These are phyloP conservation scores for Bifiguratus adelaidae DNA, from an alignment of 192 early-diverging fungal genomes.

Conservation along the genomic window DNA sequence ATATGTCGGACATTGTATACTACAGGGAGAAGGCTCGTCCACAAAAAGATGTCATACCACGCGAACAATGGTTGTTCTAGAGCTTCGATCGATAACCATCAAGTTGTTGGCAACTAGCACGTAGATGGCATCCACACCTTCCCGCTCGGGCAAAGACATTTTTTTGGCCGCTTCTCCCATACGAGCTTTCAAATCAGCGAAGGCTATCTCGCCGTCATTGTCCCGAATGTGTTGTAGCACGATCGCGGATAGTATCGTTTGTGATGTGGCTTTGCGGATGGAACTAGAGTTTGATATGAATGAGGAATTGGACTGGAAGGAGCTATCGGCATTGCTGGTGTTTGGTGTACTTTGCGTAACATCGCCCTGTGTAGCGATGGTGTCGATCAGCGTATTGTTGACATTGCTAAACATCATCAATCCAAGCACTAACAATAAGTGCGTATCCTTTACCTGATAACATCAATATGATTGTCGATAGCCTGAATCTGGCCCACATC, in stretches of 20 bases:
- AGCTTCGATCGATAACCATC: constrained; percentile 10
- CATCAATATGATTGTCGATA: not conserved
- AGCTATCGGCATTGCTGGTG: not conserved
- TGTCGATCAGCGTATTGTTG: constrained; percentile 9
- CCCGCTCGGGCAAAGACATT: not conserved
- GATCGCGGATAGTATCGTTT: constrained; percentile 6
- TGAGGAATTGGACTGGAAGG: not conserved
- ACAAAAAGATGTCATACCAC: too few relatives aligned
- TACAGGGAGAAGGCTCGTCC: too few relatives aligned
- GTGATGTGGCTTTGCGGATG: constrained; percentile 1
- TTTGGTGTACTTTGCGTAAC: not conserved
- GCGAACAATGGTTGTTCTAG: too few relatives aligned
- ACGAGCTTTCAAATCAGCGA: constrained; percentile 6
- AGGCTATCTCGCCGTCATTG: constrained; percentile 1
- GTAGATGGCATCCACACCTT: constrained; percentile 10
- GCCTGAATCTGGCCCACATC: not conserved
- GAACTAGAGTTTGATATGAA: not conserved
- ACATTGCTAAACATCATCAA: too few relatives aligned
- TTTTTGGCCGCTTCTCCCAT: constrained; percentile 1
- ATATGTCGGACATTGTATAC: too few relatives aligned
- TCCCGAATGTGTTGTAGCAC: constrained; percentile 10
- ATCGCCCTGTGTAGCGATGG: not conserved
- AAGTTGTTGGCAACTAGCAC: constrained; percentile 16
- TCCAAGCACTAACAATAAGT: too few relatives aligned
- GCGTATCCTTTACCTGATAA: not conserved